phyloP scores from a whole-genome alignment of 1,139 yeast species.

The Torulaspora globosa region DNA sequence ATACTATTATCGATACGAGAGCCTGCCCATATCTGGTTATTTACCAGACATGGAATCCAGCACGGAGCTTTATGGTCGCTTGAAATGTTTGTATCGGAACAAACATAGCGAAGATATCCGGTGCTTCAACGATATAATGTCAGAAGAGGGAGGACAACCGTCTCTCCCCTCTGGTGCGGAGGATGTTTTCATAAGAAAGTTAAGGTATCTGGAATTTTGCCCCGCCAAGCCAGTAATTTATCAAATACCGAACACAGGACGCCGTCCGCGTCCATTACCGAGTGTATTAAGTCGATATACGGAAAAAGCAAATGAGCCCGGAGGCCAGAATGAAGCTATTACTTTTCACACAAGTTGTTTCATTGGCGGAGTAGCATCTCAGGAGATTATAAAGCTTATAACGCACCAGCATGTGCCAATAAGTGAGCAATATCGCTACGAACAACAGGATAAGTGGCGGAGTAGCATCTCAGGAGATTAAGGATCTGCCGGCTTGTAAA shows the following conservation, averaged over 20 bases:
- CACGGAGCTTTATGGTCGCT: slow-evolving; percentile 54
- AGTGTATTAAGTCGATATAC: neutral
- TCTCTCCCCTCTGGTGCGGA: neutral
- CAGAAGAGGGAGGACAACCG: neutral
- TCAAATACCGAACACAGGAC: neutral
- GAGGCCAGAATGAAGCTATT: neutral
- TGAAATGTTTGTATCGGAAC: slow-evolving; percentile 55
- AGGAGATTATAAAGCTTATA: slow-evolving; percentile 64
- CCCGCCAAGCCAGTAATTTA: neutral
- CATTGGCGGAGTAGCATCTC: slow-evolving; percentile 78
- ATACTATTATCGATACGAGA: slow-evolving; percentile 43
- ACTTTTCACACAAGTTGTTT: slow-evolving; percentile 40
- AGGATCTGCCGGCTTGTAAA: neutral
- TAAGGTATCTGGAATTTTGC: slow-evolving; percentile 46
- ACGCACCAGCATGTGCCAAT: slow-evolving; percentile 73
- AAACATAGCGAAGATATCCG: slow-evolving; percentile 35
- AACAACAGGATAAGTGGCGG: neutral
- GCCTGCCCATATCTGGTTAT: slow-evolving; percentile 66
- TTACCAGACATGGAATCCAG: slow-evolving; percentile 88
- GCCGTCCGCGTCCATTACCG: neutral
- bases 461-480: too few species aligned
- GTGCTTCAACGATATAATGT: neutral
- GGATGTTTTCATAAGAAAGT: slow-evolving; percentile 36
- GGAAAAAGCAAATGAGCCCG: neutral
- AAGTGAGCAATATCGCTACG: slow-evolving; percentile 51